Evolutionary conservation across 1,284 basidiomycete genomes (phyloP).

Genomic region (Gastroboletus turbinatus): DNA sequence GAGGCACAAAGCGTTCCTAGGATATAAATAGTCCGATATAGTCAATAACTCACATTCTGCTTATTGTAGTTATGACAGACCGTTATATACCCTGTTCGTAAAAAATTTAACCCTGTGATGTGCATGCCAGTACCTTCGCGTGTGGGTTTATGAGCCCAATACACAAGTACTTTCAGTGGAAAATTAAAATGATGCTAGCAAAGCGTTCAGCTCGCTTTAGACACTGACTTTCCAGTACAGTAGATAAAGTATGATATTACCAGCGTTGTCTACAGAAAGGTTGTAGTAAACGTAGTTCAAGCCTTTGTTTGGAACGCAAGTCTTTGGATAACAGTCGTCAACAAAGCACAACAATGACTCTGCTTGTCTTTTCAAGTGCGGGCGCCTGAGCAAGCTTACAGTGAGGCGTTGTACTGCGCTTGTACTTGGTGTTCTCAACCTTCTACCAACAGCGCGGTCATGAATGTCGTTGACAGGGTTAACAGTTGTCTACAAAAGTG

Average conservation of each 20-base stretch:
- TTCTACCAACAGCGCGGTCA: constrained; percentile 27
- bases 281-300: neutral
- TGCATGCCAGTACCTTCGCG: too few relatives aligned
- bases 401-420: constrained; percentile 17
- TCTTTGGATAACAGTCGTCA: constrained; percentile 27
- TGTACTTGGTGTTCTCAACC: constrained; percentile 13
- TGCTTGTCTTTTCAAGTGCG: constrained; percentile 22
- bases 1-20: too few relatives aligned
- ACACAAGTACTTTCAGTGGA: neutral
- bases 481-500: constrained; percentile 50
- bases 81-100: too few relatives aligned
- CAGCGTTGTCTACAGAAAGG: neutral
- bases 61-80: too few relatives aligned
- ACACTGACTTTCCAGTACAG: neutral
- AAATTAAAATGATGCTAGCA: neutral
- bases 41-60: too few relatives aligned
- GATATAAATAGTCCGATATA: too few relatives aligned
- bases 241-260: neutral
- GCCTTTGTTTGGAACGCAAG: constrained; percentile 27
- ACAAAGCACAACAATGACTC: constrained; percentile 31
- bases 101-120: too few relatives aligned
- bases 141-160: neutral
- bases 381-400: constrained; percentile 16
- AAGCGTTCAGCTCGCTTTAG: neutral
- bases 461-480: constrained; percentile 54